phyloP scores from a whole-genome alignment of 2,329 filamentous ascomycete genomes.

The Aphanoascus verrucosus region DNA sequence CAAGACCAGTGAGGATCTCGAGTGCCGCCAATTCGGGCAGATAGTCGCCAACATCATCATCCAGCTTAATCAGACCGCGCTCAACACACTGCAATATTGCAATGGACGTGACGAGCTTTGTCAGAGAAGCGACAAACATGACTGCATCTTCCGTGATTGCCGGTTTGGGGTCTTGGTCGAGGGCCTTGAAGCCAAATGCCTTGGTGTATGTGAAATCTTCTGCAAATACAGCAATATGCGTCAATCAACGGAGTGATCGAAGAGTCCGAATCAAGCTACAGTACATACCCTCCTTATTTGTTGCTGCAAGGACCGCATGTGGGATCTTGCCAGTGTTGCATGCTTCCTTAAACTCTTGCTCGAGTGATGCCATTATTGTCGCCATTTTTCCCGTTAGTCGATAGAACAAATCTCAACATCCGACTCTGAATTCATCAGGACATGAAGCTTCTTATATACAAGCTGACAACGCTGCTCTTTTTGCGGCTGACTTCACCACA shows the following conservation, averaged over 20 bases:
- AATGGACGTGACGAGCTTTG: constrained; percentile 13
- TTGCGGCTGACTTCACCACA: too few relatives aligned
- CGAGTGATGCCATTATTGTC: constrained; percentile 1
- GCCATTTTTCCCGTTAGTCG: too few relatives aligned
- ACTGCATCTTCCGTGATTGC: constrained; percentile 9
- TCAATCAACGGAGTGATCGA: too few relatives aligned
- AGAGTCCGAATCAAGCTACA: too few relatives aligned
- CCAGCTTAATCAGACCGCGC: constrained; percentile 12
- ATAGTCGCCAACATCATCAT: constrained; percentile 12
- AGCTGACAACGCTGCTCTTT: too few relatives aligned
- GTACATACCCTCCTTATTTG: constrained; percentile 7
- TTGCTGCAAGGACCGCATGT: constrained; percentile 3
- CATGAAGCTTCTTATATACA: too few relatives aligned
- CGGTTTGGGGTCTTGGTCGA: not conserved
- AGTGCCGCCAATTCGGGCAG: constrained; percentile 10
- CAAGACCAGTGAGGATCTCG: constrained; percentile 9
- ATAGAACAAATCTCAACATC: too few relatives aligned
- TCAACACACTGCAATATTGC: constrained; percentile 13
- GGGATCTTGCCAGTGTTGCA: constrained; percentile 6
- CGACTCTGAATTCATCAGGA: too few relatives aligned
- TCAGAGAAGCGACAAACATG: constrained; percentile 19
- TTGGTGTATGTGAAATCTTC: constrained; percentile 3
- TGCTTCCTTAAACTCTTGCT: constrained; percentile 5
- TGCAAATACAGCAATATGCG: not conserved
- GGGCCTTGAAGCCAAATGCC: constrained; percentile 1